Evolutionary conservation across 2,329 filamentous ascomycete species (phyloP).

Genomic region (Blastomyces percursus): DNA sequence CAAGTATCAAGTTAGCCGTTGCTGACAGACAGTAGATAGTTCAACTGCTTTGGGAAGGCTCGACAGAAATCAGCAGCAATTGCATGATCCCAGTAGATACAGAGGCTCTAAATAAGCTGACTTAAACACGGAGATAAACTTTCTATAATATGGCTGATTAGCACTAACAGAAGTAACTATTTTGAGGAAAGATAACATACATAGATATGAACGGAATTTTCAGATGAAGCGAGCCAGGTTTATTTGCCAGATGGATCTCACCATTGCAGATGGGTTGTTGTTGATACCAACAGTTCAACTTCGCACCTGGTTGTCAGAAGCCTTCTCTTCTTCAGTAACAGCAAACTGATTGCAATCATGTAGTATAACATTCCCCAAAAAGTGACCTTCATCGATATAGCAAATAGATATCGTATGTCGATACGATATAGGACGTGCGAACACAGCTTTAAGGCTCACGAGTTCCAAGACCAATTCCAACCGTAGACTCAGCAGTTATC

Average conservation of each 20-base stretch:
- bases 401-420: too few species aligned
- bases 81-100: background rate
- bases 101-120: background rate
- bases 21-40: background rate
- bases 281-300: background rate
- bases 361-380: background rate
- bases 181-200: background rate
- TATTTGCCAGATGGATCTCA: background rate
- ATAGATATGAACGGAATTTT: background rate
- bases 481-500: background rate
- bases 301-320: background rate
- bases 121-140: background rate
- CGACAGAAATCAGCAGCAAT: background rate
- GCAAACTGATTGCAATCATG: background rate
- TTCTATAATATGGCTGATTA: background rate
- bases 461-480: background rate
- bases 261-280: background rate
- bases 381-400: background rate
- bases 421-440: background rate
- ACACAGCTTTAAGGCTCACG: background rate
- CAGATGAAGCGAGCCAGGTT: background rate
- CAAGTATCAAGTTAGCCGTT: background rate
- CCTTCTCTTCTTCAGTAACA: background rate
- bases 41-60: background rate
- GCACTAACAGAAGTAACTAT: background rate